Conservation (phyloP, 768 basidiomycete genomes). For the Termitomyces heimii region DNA sequence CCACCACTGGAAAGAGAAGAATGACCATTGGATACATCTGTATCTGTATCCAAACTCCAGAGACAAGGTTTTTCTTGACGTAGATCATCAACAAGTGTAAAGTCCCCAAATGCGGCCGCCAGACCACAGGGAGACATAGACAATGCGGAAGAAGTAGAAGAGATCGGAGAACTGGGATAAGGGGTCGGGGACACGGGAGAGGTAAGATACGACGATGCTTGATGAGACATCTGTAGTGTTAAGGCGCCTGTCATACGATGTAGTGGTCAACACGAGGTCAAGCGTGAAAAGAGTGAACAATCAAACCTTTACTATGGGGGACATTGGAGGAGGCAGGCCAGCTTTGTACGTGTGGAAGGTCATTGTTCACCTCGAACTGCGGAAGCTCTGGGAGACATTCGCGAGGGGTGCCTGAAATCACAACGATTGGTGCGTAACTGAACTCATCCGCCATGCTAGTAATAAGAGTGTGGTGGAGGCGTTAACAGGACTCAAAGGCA, state of each 20-base stretch:
- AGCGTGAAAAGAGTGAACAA: background rate
- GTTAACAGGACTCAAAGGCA: background rate
- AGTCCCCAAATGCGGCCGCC: background rate
- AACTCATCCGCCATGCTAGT: constrained; percentile 1
- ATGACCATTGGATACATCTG: background rate
- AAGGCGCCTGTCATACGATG: background rate
- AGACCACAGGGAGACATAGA: constrained; percentile 8
- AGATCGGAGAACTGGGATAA: constrained; percentile 2
- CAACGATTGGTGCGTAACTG: background rate
- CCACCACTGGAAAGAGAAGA: background rate
- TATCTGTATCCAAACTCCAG: constrained; percentile 1
- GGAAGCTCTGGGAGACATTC: background rate
- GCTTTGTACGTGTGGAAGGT: background rate
- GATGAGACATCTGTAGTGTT: background rate
- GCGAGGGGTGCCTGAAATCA: constrained; percentile 10
- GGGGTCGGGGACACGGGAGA: constrained; percentile 3
- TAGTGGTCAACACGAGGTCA: background rate
- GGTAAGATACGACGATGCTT: background rate
- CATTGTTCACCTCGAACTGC: background rate
- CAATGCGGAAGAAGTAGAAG: constrained; percentile 2
- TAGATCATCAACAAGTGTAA: constrained; percentile 1
- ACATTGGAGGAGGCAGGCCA: background rate
- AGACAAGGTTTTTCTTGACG: background rate
- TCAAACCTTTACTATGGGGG: constrained; percentile 1
- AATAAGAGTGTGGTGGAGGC: background rate